Evolutionary conservation across 805 yeast genomes (phyloP), one percentile per base, ranked within the genome.

Genomic region (Zygosaccharomyces siamensis): DNA sequence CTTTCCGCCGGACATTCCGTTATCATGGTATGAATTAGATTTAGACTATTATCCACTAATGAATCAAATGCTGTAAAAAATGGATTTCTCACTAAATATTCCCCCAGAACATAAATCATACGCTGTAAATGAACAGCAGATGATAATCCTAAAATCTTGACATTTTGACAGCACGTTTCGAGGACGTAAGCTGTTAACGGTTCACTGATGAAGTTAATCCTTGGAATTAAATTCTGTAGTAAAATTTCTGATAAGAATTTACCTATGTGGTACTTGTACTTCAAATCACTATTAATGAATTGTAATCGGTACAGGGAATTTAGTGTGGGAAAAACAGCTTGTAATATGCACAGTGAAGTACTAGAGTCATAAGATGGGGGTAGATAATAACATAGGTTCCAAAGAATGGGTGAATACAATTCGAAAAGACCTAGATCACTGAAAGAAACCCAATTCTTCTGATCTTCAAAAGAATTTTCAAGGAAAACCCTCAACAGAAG

Each of bases 21-120:
- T 6, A 60, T 41, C 16, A 58, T 14, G 2, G 7, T 20, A 1
- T 37, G 18, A 1, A 66, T 21, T 4, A 59, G 14, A 3, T 47
- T 36, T 1, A 61, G 30, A 2, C 56, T 51, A 14, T 52, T 39
- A n/a, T 51, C 42, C 7, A 60, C 28, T 3, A 64, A 32, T 12
- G 40, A 40, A 12, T 33, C 47, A 24, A 55, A 55, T 10, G 58
- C 42, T 6, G 68, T 58, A 26, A 63, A 51, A 43, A 57, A 63
- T 7, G 68, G 63, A 49, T 61, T 62, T 42, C 57, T 54, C 1
- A 66, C 54, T 12, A 62, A 39, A 33, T 51, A 54, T 35, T 65
- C 66, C 1, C 69, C 70, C 20, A 64, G 7, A 2, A 52, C 53
- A 42, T 57, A 62, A 10, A 62, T 51, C 3, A 61, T 42, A 31